Evolutionary conservation across 164 flowering plant species (phyloP), one percentile per base, ranked within the genome.

Genomic region (Chloranthus sessilifolius): DNA sequence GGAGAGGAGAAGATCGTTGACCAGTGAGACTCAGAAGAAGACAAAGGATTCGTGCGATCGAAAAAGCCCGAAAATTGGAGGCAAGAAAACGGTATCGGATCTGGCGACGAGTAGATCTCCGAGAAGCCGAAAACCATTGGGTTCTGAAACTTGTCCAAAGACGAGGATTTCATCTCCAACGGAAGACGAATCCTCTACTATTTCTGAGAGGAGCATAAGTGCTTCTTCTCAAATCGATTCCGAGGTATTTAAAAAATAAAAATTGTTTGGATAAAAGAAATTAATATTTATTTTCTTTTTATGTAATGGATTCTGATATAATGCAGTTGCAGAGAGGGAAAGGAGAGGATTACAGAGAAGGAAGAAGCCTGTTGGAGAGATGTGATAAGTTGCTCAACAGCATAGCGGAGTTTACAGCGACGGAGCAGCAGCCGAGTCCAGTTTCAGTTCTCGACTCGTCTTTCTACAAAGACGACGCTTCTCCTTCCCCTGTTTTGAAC

Each of bases 371-470:
- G 6, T 41, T 88, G 53, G 95, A 82, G 61, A 72, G 98, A 51
- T 88, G 95, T 17, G 94, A 83, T 44, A 77, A 79, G 76, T 75
- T 92, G 62, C 85, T 92, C 7, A 72, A 79, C 73, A 83, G 94
- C 69, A 92, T 92, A 55, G 85, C 95, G 5, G 87, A 83, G 61
- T 78, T 90, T 35, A 79, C 74, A 8, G 28, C 68, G 31, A 33
- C 68, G 24, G 88, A 79, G 63, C 63, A 62, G 60, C 96, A 88
- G 55, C 95, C 97, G 55, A 92, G 99, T 65, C 99, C 96, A 0
- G 94, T 88, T 14, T 92, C 99, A 5, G 96, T 92, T 10, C 82
- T 92, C 0, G 99, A 92, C 68, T 75, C 92, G 28, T 74, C 88
- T 6, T 78, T 83, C 57, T 75, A 85, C 78, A 78, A 73, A 59